These are phyloP conservation scores for Bjerkandera adusta DNA, from an alignment of 1,284 basidiomycete species.

Conservation along the genomic window DNA sequence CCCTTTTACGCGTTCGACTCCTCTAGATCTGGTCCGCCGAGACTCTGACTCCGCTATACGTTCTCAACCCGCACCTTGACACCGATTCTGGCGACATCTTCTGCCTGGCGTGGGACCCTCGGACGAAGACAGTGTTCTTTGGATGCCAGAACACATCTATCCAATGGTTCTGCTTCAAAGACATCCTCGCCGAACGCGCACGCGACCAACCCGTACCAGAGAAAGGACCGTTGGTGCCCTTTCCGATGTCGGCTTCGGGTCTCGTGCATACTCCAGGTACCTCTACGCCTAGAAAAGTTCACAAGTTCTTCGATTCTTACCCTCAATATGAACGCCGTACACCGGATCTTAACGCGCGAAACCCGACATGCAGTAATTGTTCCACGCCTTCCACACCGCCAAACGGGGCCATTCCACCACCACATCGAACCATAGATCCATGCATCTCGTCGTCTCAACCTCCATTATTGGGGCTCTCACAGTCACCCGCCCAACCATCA, in stretches of 20 bases:
- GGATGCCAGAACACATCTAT: constrained; percentile 91
- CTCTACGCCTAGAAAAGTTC: constrained; percentile 49
- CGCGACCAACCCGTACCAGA: background rate
- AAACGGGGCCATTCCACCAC: constrained; percentile 15
- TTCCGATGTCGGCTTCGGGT: constrained; percentile 8
- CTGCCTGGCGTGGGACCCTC: constrained; percentile 79
- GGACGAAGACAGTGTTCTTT: constrained; percentile 75
- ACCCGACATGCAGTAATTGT: constrained; percentile 31
- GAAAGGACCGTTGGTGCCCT: background rate
- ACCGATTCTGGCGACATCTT: constrained; percentile 89
- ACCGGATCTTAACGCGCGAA: constrained; percentile 61
- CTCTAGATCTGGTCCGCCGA: constrained; percentile 83
- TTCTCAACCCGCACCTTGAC: constrained; percentile 83
- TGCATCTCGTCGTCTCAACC: no score
- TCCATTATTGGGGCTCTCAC: no score
- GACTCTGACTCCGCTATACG: constrained; percentile 69
- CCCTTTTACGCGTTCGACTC: constrained; percentile 10
- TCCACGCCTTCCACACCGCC: constrained; percentile 21
- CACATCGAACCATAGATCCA: no score
- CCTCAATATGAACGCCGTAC: constrained; percentile 65
- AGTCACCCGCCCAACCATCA: background rate
- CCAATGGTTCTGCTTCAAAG: constrained; percentile 75
- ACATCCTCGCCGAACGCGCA: constrained; percentile 9
- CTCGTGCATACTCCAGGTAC: constrained; percentile 36
- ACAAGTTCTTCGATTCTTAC: constrained; percentile 84